Percentiles rank a stretch among this genome's conserved stretches.
Conservation (phyloP, 306 rosid species). For the Cicer yamashitae region DNA sequence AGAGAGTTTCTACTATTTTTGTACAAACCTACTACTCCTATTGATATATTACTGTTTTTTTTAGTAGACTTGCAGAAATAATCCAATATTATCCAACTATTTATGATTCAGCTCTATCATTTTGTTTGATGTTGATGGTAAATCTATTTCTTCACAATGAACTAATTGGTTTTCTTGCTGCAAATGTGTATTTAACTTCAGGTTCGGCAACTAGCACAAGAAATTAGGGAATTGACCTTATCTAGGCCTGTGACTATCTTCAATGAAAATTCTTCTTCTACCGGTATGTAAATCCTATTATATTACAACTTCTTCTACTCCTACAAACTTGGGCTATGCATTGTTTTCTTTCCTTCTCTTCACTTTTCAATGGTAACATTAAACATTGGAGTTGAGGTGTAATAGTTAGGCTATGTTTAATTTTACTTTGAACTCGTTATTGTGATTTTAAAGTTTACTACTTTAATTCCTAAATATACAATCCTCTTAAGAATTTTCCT, state of each 20-base stretch:
- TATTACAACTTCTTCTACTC: slow-evolving; percentile 24
- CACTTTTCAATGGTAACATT: not conserved
- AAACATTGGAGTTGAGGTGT: slow-evolving; percentile 3
- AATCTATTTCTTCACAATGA: slow-evolving; percentile 25
- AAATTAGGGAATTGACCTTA: slow-evolving; percentile 72
- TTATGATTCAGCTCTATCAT: slow-evolving; percentile 22
- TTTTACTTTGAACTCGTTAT: not conserved
- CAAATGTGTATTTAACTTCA: slow-evolving; percentile 43
- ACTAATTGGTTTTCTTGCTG: not conserved
- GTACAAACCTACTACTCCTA: slow-evolving; percentile 6
- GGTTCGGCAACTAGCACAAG: slow-evolving; percentile 79
- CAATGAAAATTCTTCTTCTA: slow-evolving; percentile 56
- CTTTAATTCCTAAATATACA: not conserved
- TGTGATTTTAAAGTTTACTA: not conserved
- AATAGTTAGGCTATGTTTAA: not conserved
- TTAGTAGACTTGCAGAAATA: not conserved
- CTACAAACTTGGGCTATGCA: slow-evolving; percentile 22
- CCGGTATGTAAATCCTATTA: slow-evolving; percentile 55
- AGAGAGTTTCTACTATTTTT: slow-evolving; percentile 1
- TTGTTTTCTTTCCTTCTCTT: slow-evolving; percentile 17
- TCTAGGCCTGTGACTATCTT: slow-evolving; percentile 68
- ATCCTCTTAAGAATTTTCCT: not conserved
- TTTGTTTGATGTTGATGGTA: slow-evolving; percentile 2
- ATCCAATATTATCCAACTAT: slow-evolving; percentile 3
- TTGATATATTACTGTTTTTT: not conserved